Evolutionary conservation across 352 stramenopile species (phyloP), one percentile per base, ranked within the genome.

Genomic region (Phytopythium kandeliae): DNA sequence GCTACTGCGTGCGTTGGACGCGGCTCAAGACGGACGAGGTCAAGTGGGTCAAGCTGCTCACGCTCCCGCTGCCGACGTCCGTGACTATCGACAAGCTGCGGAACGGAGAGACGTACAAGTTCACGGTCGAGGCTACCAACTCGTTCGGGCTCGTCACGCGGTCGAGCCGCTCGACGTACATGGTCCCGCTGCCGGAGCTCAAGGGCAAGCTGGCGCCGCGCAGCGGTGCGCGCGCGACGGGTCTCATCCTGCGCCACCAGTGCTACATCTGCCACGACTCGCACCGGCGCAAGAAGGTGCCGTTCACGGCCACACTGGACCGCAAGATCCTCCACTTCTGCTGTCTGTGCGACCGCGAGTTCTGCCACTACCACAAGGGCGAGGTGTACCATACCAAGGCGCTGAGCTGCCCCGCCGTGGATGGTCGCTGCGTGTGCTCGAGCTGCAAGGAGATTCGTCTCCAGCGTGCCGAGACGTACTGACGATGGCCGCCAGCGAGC

Each of bases 81-180:
- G 78, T 86, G 38, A 63, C 47, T 0, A 60, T 92, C 37, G 63
- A 84, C 16, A 81, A 89, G 22, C 52, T 93, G 25, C 54, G 70
- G 34, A 78, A 90, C 35, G 83, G 83, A 9, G 80, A 92, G 51
- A 93, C 83, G 36, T 93, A 92, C 69, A 90, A 89, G 48, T 83
- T 93, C 51, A 71, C 86, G 12, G 83, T 93, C 6, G 76, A 93
- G 51, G 78, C 83, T 17, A 92, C 80, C 10, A 93, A 93, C 55
- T 60, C 73, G 25, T 93, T 93, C 46, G 83, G 83, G 0, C 57
- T 92, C 36, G 69, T 89, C 19, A 83, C 74, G 10, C 72, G 68
- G 43, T 93, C 83, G 17, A 89, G 78, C 35, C 78, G 78, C 11
- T 93, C 83, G 50, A 92, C 83, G 28, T 93, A 90, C 50, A 91